Percentiles rank a stretch among this genome's conserved stretches.
phyloP scores from a whole-genome alignment of 768 basidiomycete genomes.

The Auricularia heimuer region DNA sequence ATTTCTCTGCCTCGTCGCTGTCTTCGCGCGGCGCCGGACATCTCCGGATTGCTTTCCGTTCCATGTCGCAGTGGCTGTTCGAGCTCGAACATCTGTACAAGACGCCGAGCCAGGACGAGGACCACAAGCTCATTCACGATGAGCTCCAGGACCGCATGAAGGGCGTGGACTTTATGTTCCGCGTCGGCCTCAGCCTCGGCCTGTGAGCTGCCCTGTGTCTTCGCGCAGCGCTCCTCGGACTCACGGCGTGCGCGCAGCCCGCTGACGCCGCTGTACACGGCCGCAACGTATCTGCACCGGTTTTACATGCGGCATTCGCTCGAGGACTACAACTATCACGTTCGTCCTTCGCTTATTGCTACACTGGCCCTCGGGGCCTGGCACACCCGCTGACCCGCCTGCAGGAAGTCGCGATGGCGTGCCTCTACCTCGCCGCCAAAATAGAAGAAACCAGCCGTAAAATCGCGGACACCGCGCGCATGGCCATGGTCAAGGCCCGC shows the following conservation, averaged over 20 bases:
- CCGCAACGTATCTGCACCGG: slow-evolving; percentile 84
- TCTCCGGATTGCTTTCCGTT: no score
- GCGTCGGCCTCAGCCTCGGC: slow-evolving; percentile 64
- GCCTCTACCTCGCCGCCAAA: slow-evolving; percentile 84
- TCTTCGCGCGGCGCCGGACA: no score
- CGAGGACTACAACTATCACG: slow-evolving; percentile 75
- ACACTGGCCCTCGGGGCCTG: background rate
- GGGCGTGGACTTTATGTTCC: slow-evolving; percentile 80
- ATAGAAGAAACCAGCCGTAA: slow-evolving; percentile 85
- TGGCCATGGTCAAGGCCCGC: slow-evolving; percentile 58
- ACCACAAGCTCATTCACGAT: slow-evolving; percentile 38
- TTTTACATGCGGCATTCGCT: slow-evolving; percentile 84
- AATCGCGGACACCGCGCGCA: slow-evolving; percentile 71
- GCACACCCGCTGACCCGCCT: slow-evolving; percentile 8
- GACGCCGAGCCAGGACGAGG: slow-evolving; percentile 44
- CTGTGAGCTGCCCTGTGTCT: slow-evolving; percentile 40
- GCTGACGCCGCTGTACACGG: slow-evolving; percentile 73
- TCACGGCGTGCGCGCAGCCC: slow-evolving; percentile 37
- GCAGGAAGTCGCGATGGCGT: slow-evolving; percentile 77
- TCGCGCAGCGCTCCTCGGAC: slow-evolving; percentile 5
- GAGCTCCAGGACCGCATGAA: slow-evolving; percentile 72
- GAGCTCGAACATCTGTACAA: slow-evolving; percentile 43
- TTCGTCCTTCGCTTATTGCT: slow-evolving; percentile 21
- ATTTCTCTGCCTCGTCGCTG: no score
- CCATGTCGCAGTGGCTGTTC: slow-evolving; percentile 25